Evolutionary conservation across 441 rosid genomes (phyloP).

Genomic region (Viola pubescens): DNA sequence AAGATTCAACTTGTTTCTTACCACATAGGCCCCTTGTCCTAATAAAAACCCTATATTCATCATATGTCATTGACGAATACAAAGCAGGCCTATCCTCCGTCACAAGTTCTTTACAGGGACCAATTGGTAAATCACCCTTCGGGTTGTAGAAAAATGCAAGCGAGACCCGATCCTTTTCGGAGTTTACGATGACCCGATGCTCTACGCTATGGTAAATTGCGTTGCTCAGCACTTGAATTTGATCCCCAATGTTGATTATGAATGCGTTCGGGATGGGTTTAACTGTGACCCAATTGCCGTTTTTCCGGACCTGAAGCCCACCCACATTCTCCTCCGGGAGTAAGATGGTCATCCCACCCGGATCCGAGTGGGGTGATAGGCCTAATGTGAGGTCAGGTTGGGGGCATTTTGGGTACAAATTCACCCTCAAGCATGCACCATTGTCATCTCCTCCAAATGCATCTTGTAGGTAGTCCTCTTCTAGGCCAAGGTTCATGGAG

Average conservation of each 20-base stretch:
- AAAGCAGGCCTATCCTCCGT: conserved; percentile 46
- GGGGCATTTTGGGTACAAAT: conserved; percentile 84
- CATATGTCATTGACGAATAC: conserved; percentile 62
- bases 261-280: conserved; percentile 65
- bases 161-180: conserved; percentile 60
- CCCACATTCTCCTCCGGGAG: conserved; percentile 61
- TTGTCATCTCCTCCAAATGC: conserved; percentile 67
- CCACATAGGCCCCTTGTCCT: conserved; percentile 68
- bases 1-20: conserved; percentile 71
- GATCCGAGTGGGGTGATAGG: conserved; percentile 84
- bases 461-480: conserved; percentile 42
- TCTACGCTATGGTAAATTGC: conserved; percentile 77
- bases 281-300: conserved; percentile 58
- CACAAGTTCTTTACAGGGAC: conserved; percentile 57
- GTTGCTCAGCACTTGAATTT: conserved; percentile 80
- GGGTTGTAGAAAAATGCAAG: conserved; percentile 92
- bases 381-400: conserved; percentile 80
- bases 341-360: conserved; percentile 79
- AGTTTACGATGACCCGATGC: conserved; percentile 81
- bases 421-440: conserved; percentile 65
- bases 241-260: conserved; percentile 76
- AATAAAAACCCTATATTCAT: conserved; percentile 65
- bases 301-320: conserved; percentile 61
- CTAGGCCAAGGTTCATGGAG: conserved; percentile 54
- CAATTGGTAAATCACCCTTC: conserved; percentile 56